Percentiles rank a stretch among this genome's conserved stretches.
Conservation (phyloP, 2,329 filamentous ascomycete genomes). For the Penicillium sp. region DNA sequence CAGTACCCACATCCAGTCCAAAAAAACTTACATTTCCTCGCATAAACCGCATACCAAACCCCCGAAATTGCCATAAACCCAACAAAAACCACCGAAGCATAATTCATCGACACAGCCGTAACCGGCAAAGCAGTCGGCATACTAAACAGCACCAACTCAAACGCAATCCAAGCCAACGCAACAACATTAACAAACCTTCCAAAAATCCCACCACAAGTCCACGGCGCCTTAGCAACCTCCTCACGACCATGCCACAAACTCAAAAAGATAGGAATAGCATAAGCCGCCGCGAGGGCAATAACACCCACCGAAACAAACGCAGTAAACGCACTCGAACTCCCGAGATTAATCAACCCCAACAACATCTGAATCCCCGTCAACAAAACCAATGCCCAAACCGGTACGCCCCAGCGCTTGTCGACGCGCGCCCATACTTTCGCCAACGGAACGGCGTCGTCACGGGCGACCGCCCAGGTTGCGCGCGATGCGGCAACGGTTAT, state of each 20-base stretch:
- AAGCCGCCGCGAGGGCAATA: constrained; percentile 55
- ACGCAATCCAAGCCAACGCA: constrained; percentile 52
- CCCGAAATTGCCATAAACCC: constrained; percentile 53
- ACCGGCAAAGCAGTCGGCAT: constrained; percentile 55
- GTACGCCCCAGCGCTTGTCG: constrained; percentile 37
- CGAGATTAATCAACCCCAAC: constrained; percentile 51
- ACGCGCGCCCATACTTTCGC: constrained; percentile 39
- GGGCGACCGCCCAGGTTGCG: constrained; percentile 48
- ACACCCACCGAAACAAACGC: constrained; percentile 56
- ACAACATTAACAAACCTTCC: constrained; percentile 49
- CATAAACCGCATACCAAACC: constrained; percentile 52
- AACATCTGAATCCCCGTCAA: constrained; percentile 50
- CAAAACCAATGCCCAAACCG: constrained; percentile 44
- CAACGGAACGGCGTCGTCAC: constrained; percentile 46
- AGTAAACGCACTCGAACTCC: constrained; percentile 46
- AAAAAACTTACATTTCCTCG: constrained; percentile 47
- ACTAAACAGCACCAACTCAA: constrained; percentile 55
- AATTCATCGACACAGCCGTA: constrained; percentile 55
- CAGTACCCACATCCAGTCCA: neutral
- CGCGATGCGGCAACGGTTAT: constrained; percentile 53
- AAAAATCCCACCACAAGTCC: constrained; percentile 47
- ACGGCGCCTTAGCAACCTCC: constrained; percentile 50
- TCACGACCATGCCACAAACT: constrained; percentile 48
- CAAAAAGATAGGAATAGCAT: constrained; percentile 56
- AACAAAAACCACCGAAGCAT: constrained; percentile 58